phyloP scores from a whole-genome alignment of 2,329 filamentous ascomycete species.

The Penicillium sp. region DNA sequence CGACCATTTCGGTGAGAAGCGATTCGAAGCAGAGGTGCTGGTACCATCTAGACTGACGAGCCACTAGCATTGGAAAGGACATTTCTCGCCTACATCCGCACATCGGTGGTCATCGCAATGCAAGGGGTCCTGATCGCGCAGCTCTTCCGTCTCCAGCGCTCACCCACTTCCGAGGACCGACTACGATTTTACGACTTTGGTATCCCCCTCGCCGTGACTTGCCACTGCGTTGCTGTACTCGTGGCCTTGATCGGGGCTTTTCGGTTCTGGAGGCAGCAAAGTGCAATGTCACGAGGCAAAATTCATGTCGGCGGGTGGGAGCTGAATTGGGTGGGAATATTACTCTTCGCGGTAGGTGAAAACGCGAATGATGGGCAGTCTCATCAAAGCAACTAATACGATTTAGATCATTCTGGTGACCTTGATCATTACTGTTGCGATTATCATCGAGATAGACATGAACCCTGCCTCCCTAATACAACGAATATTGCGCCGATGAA shows the following conservation, averaged over 20 bases:
- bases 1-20: conserved; percentile 41
- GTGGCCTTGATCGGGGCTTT: conserved; percentile 55
- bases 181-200: conserved; percentile 63
- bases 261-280: conserved; percentile 62
- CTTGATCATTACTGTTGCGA: conserved; percentile 17
- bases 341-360: conserved; percentile 50
- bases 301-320: conserved; percentile 60
- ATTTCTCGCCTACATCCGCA: conserved; percentile 70
- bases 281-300: conserved; percentile 57
- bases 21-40: not conserved
- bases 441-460: conserved; percentile 17
- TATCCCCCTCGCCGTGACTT: conserved; percentile 54
- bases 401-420: conserved; percentile 18
- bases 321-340: conserved; percentile 48
- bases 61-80: conserved; percentile 67
- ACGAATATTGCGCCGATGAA: not conserved
- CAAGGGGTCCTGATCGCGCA: conserved; percentile 65
- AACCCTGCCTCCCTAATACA: not conserved
- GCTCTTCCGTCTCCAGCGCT: conserved; percentile 59
- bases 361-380: not conserved
- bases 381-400: not conserved
- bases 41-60: not conserved
- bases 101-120: conserved; percentile 66
- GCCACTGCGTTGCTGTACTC: conserved; percentile 51
- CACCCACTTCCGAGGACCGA: conserved; percentile 32